Conservation (phyloP, 1,284 basidiomycete genomes). For the Phellopilus nigrolimitatus region DNA sequence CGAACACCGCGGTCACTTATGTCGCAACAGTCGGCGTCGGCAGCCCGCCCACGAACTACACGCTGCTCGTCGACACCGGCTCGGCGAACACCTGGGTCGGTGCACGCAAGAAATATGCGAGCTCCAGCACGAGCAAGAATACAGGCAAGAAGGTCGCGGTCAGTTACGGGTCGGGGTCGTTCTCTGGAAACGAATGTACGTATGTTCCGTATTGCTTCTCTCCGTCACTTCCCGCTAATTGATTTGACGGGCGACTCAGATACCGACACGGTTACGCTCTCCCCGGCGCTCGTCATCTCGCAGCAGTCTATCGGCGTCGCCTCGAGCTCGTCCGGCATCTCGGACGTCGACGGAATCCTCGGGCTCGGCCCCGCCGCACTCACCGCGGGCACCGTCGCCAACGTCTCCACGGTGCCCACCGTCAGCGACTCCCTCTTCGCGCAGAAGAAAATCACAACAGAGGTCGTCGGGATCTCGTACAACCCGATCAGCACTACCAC, state of each 20-base stretch:
- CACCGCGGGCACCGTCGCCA: constrained; percentile 30
- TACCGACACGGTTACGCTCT: constrained; percentile 21
- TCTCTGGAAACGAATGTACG: constrained; percentile 21
- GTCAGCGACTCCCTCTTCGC: constrained; percentile 24
- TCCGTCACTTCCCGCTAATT: constrained; percentile 6
- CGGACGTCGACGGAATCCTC: constrained; percentile 23
- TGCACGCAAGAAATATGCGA: constrained; percentile 19
- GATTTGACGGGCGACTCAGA: constrained; percentile 19
- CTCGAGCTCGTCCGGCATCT: constrained; percentile 32
- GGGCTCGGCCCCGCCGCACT: constrained; percentile 16
- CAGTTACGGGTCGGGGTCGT: constrained; percentile 22
- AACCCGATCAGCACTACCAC: constrained; percentile 22
- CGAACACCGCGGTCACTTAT: constrained; percentile 16
- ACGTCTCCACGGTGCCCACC: constrained; percentile 23
- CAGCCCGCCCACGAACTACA: constrained; percentile 19
- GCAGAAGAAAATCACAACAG: constrained; percentile 21
- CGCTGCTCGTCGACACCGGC: constrained; percentile 23
- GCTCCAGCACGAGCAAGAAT: constrained; percentile 17
- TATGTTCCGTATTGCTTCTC: not conserved
- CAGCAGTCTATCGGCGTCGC: constrained; percentile 38
- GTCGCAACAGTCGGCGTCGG: constrained; percentile 20
- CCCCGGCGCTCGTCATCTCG: constrained; percentile 26
- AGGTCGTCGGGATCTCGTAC: constrained; percentile 24
- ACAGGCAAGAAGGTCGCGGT: constrained; percentile 19
- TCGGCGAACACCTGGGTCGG: constrained; percentile 27